A percentile compares a stretch with the other conserved stretches of the same genome.
Conservation (phyloP, 129 eudicot genomes). For the Cynara cardunculus region DNA sequence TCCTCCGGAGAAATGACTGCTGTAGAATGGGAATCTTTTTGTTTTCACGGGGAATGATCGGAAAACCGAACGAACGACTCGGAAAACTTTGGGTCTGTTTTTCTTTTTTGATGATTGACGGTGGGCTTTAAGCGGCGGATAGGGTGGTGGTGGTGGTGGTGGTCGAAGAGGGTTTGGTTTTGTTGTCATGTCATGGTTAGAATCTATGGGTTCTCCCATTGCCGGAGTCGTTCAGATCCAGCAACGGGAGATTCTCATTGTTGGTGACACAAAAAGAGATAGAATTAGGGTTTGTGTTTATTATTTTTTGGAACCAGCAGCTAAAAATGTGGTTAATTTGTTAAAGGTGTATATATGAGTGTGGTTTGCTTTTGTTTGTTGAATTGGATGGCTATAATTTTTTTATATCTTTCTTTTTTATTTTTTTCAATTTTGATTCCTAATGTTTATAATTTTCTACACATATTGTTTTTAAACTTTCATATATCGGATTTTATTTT, state of each 20-base stretch:
- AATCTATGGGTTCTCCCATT: not conserved
- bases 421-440: too few species aligned
- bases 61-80: conserved; percentile 3
- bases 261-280: not conserved
- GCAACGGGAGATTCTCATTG: not conserved
- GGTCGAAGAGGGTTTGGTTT: not conserved
- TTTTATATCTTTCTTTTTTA: not conserved
- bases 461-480: too few species aligned
- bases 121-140: not conserved
- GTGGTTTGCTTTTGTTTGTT: not conserved
- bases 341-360: not conserved
- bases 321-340: conserved; percentile 5
- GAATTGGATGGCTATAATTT: not conserved
- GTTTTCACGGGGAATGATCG: not conserved
- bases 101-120: not conserved
- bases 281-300: not conserved
- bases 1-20: not conserved
- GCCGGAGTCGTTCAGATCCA: not conserved
- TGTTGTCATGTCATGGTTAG: not conserved
- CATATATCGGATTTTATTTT: too few species aligned
- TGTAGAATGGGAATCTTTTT: not conserved
- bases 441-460: too few species aligned
- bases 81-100: not conserved
- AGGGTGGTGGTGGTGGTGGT: not conserved
- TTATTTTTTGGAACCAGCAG: not conserved